A percentile compares a stretch with the other conserved stretches of the same genome.
phyloP scores from a whole-genome alignment of 2,329 filamentous ascomycete genomes.

The Ascochyta pisi region DNA sequence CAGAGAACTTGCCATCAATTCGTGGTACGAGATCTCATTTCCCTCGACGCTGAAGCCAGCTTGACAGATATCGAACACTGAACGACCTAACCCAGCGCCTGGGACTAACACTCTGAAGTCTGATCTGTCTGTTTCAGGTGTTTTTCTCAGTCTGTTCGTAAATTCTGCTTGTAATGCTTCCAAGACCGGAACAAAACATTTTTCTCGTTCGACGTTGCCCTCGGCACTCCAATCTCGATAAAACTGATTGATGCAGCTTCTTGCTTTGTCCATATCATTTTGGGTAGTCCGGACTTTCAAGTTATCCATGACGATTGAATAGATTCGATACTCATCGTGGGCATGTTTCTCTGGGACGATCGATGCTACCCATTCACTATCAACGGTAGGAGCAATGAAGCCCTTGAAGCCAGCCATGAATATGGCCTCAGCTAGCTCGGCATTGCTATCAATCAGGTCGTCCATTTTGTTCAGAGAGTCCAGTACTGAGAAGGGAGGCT shows the following conservation, averaged over 20 bases:
- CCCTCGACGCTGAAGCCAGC: constrained; percentile 80
- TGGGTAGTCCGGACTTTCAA: constrained; percentile 76
- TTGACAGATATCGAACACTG: constrained; percentile 85
- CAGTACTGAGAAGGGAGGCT: constrained; percentile 81
- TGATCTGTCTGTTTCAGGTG: constrained; percentile 37
- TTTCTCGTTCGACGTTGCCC: constrained; percentile 75
- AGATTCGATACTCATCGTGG: constrained; percentile 39
- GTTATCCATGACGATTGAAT: constrained; percentile 60
- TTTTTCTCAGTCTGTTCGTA: constrained; percentile 19
- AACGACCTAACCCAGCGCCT: constrained; percentile 84
- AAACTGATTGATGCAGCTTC: constrained; percentile 90
- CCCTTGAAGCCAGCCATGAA: constrained; percentile 57
- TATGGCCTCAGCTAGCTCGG: constrained; percentile 80
- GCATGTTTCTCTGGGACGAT: constrained; percentile 41
- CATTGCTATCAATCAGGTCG: constrained; percentile 86
- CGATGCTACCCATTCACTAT: constrained; percentile 43
- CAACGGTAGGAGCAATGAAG: constrained; percentile 42
- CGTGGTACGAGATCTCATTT: constrained; percentile 95
- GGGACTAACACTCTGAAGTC: constrained; percentile 78
- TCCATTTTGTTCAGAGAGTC: constrained; percentile 81
- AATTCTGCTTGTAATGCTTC: constrained; percentile 64
- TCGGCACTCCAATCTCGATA: constrained; percentile 93
- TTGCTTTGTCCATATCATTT: constrained; percentile 85
- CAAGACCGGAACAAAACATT: constrained; percentile 78
- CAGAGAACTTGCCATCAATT: constrained; percentile 83